Evolutionary conservation across 2,329 filamentous ascomycete species (phyloP), one percentile per base, ranked within the genome.

Genomic region (Clarireedia monteithiana): DNA sequence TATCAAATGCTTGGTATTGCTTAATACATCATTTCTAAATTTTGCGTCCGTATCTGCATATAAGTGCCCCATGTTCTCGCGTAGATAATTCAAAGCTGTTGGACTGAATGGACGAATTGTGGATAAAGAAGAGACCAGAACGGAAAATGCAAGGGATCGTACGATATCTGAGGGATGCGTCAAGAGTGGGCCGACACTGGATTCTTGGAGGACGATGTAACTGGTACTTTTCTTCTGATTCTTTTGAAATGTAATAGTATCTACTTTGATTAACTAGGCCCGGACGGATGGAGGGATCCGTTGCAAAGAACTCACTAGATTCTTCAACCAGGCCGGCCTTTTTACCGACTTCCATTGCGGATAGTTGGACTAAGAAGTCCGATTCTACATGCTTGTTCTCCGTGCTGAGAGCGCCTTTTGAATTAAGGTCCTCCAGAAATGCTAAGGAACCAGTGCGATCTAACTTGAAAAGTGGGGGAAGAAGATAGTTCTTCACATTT

Each of bases 11-110:
- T 89, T 85, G 2, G 86, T 83, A 59, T 88, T 81, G 24, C 84
- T 83, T 26, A 92, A 77, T 1, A 95, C 77, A 63, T 95, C 89
- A 57, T 91, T 86, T 56, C 94, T 83, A 62, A 91, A 87, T 64
- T 92, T 90, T 5, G 92, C 85, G 67, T 96, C 91, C 0, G 88
- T 84, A 60, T 96, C 91, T 3, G 89, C 83, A 67, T 95, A 86
- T 60, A 92, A 83, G 15, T 85, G 80, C 1, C 81, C 77, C 3
- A 97, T 72, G 57, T 89, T 83, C 36, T 74, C 75, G 53, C 77
- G 77, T 2, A 97, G 73, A 12, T 86, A 77, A 3, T 72, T 69
- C 2, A 96, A 75, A 0, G 85, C 79, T 9, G 74, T 76, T 0
- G 72, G 65, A 0, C 85, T 85, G 52, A 95, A 84, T 1, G 90